Evolutionary conservation across 441 rosid species (phyloP), one percentile per base, ranked within the genome.

Genomic region (Arabidopsis hybrid): DNA sequence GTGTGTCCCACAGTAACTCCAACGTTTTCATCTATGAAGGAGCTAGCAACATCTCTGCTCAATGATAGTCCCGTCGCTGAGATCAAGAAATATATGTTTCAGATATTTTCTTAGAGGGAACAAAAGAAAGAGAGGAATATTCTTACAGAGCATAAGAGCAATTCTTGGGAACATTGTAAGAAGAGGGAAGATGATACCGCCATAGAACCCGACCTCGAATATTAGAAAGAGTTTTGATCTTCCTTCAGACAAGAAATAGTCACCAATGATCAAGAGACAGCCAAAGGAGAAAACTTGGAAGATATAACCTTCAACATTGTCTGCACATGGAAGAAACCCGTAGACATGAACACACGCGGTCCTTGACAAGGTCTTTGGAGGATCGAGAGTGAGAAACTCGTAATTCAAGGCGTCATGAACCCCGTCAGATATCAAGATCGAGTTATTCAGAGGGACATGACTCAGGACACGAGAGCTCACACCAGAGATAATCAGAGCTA

Each of bases 221-320:
- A 47, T 59, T 14, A 71, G 29, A 77, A 77, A 72, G 45, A 77
- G 77, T 42, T 77, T 71, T 21, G 73, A 65, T 26, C 77, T 77
- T 60, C 77, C 80, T 72, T 71, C 69, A 26, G 77, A 72, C 64
- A 77, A 72, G 73, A 77, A 71, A 60, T 71, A 77, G 53, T 77
- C 80, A 52, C 80, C 80, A 0, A 71, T 52, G 51, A 77, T 61
- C 59, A 77, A 65, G 50, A 77, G 76, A 77, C 77, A 60, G 1
- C 73, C 80, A 66, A 77, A 77, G 38, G 77, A 71, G 60, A 77
- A 72, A 14, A 77, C 60, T 67, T 77, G 80, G 65, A 72, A 77
- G 45, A 26, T 32, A 42, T 80, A 72, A 55, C 70, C 78, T 60
- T 45, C 71, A 71, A 39, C 6, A 45, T 60, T 79, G 13, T 79